Evolutionary conservation across 805 yeast genomes (phyloP).

Genomic region (Clavispora santaluciae): DNA sequence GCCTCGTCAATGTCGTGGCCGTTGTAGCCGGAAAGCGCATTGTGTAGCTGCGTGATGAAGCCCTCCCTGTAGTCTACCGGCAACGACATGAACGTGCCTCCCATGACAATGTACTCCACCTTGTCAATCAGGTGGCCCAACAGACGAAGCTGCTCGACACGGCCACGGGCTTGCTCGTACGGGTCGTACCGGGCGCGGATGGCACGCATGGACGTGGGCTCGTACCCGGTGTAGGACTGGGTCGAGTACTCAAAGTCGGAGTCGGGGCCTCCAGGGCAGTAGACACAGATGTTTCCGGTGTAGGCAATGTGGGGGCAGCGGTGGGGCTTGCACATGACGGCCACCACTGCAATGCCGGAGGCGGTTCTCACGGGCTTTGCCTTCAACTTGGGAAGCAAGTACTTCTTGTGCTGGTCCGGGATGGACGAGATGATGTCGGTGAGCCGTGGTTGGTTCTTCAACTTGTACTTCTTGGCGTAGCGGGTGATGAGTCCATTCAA

Average conservation of each 20-base stretch:
- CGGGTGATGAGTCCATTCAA: slow-evolving; percentile 84
- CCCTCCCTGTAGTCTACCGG: slow-evolving; percentile 85
- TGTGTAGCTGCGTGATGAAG: slow-evolving; percentile 85
- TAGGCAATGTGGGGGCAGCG: slow-evolving; percentile 98
- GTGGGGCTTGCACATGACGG: slow-evolving; percentile 99
- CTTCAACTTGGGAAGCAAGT: slow-evolving; percentile 83
- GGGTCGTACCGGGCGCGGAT: slow-evolving; percentile 98
- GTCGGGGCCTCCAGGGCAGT: slow-evolving; percentile 99
- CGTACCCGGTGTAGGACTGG: slow-evolving; percentile 97
- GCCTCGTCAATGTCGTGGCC: slow-evolving; percentile 89
- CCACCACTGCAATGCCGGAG: slow-evolving; percentile 97
- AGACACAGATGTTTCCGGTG: slow-evolving; percentile 97
- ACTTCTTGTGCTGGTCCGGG: slow-evolving; percentile 93
- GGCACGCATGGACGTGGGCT: slow-evolving; percentile 99
- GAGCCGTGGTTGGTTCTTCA: slow-evolving; percentile 87
- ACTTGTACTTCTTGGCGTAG: slow-evolving; percentile 83
- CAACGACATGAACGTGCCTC: slow-evolving; percentile 96
- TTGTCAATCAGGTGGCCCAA: slow-evolving; percentile 95
- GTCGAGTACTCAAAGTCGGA: slow-evolving; percentile 97
- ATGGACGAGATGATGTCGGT: slow-evolving; percentile 93
- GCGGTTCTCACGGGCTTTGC: slow-evolving; percentile 99
- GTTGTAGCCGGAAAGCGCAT: slow-evolving; percentile 89
- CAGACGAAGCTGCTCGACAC: slow-evolving; percentile 92
- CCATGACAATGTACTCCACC: slow-evolving; percentile 97
- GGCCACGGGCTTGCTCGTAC: slow-evolving; percentile 96